Evolutionary conservation across 1,284 basidiomycete genomes (phyloP).

Genomic region (Cystobasidiaceae sp.): DNA sequence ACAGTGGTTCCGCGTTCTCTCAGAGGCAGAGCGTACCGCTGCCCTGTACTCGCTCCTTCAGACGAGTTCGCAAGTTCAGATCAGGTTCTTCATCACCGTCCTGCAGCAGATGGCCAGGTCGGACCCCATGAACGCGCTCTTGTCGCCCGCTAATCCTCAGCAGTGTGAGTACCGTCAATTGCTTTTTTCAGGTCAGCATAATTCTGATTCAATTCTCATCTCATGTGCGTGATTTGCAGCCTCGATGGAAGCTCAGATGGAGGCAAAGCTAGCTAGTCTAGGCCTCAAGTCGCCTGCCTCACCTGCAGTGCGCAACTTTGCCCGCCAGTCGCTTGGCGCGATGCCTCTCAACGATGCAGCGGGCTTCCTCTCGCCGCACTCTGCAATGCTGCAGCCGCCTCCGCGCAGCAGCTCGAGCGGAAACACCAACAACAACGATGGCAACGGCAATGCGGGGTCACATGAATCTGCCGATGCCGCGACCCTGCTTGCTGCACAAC

Average conservation of each 20-base stretch:
- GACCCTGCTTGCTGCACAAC: conserved; percentile 75
- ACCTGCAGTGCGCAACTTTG: conserved; percentile 67
- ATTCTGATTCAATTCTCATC: not conserved
- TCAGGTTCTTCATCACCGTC: conserved; percentile 97
- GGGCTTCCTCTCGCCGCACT: conserved; percentile 51
- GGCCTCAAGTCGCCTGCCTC: conserved; percentile 81
- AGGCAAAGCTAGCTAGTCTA: conserved; percentile 78
- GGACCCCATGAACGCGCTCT: conserved; percentile 83
- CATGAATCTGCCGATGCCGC: conserved; percentile 57
- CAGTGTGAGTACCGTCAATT: conserved; percentile 56
- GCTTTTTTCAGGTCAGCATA: too few species aligned
- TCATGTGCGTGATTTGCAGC: too few species aligned
- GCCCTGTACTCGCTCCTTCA: conserved; percentile 98
- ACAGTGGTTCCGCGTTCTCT: conserved; percentile 99
- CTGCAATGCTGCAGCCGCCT: conserved; percentile 42
- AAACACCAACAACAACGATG: conserved; percentile 33
- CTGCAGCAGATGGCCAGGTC: conserved; percentile 97
- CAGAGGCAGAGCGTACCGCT: conserved; percentile 97
- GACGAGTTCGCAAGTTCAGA: conserved; percentile 97
- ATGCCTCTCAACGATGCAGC: conserved; percentile 49
- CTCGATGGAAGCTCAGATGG: conserved; percentile 96
- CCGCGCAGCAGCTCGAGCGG: conserved; percentile 7
- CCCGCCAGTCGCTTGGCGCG: conserved; percentile 60
- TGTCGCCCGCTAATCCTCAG: conserved; percentile 67
- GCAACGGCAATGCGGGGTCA: conserved; percentile 37